Percentiles rank a stretch among this genome's conserved stretches.
phyloP scores from a whole-genome alignment of 2,329 filamentous ascomycete genomes.

The Scedosporium dehoogii region DNA sequence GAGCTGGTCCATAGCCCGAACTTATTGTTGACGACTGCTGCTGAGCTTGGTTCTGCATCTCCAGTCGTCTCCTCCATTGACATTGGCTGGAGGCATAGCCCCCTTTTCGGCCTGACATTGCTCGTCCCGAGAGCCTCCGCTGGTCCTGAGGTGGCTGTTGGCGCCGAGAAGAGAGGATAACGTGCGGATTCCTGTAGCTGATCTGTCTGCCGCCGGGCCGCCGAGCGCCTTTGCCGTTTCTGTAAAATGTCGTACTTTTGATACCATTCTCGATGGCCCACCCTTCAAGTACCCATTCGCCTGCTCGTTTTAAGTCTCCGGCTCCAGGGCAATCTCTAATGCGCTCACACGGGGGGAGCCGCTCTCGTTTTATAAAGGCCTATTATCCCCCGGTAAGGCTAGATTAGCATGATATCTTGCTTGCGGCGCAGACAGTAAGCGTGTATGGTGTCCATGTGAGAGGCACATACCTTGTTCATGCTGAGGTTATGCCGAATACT shows the following conservation, averaged over 20 bases:
- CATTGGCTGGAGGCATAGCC: neutral
- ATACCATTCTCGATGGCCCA: slow-evolving; percentile 63
- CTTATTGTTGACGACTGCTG: no score
- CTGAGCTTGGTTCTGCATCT: neutral
- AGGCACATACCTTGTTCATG: slow-evolving; percentile 72
- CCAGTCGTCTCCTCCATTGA: neutral
- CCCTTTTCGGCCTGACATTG: neutral
- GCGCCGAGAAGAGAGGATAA: no score
- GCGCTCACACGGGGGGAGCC: neutral
- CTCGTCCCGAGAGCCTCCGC: neutral
- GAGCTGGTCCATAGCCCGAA: neutral
- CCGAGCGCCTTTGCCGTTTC: slow-evolving; percentile 35
- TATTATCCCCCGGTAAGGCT: no score
- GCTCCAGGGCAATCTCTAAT: neutral
- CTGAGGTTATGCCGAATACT: slow-evolving; percentile 92
- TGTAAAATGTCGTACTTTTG: slow-evolving; percentile 75
- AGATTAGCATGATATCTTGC: no score
- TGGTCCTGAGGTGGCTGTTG: neutral
- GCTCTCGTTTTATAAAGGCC: neutral
- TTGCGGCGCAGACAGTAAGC: no score
- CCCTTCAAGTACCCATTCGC: slow-evolving; percentile 66
- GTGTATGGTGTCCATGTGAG: neutral
- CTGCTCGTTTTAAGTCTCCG: slow-evolving; percentile 42
- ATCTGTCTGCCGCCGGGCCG: neutral
- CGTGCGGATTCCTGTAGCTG: neutral